Base-by-base conservation (phyloP, 2,329 filamentous ascomycete species). In the Paecilomyces sp. region DNA sequence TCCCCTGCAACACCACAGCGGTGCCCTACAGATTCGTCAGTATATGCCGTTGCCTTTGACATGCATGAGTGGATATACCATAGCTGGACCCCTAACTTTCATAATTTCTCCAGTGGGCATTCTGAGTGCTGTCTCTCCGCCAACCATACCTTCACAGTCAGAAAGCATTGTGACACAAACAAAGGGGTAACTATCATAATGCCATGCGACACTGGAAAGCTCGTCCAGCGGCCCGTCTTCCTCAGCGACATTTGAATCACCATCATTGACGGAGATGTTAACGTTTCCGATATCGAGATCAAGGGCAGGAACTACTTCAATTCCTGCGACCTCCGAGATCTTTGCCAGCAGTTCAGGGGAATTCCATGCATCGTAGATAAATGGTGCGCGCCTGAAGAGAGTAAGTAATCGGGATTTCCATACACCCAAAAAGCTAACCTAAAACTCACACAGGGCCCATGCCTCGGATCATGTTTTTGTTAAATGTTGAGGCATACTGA, bases 161-260 rank as follows among this genome's bases (percentile, higher is more conserved):
- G 83, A 85, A 28, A 88, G 78, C 85, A 88, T 88, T 7, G 81
- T 79, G n/a, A 88, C 85, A 64, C 85, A 88, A n/a, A 88, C 85
- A 66, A 88, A 88, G 0, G 85, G 85, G 67, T 86, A 88, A 67
- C 82, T 85, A 69, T 88, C 86, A 65, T 75, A 75, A 67, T 83
- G 80, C 80, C 81, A 83, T 56, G 74, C 73, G 59, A 77, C 74
- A 34, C 76, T 72, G n/a, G 76, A 70, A 9, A 66, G 61, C 24
- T 74, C 68, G 56, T 72, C 70, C 50, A 62, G 62, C 85, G 80
- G 67, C 84, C 79, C 7, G 75, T 77, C 25, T 6, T 28, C 0
- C 36, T 41, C 25, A 28, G 6, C 13, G 7, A n/a, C n/a, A 15
- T 41, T n/a, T 3, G 36, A 15, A 6, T 4, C 13, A 6, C 3